Evolutionary conservation across 768 basidiomycete species (phyloP), one percentile per base, ranked within the genome.

Genomic region (Tremella mesenterica): DNA sequence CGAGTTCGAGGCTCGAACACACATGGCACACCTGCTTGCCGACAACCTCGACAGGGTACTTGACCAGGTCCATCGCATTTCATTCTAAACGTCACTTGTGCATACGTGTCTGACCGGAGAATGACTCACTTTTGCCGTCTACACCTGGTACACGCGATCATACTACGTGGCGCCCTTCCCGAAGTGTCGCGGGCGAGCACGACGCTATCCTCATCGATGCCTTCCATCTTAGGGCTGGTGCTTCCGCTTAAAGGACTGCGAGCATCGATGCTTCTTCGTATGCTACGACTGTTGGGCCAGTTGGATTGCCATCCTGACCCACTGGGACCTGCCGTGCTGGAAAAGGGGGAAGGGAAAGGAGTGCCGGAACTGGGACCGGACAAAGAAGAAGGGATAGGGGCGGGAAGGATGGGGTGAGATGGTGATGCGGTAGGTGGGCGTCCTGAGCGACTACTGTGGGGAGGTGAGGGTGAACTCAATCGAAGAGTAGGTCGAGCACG

Each of bases 11-110:
- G 47, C 54, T 70, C 68, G 33, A 70, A 70, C 3, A 70, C 54
- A 36, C 68, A 70, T 20, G 58, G 55, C 33, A 54, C 54, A 23
- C 59, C 59, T 2, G 68, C 50, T 58, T 60, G 59, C 28, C 65
- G 48, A 53, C 68, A 70, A 8, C 68, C 68, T 48, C 65, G 52
- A 56, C 68, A 70, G 18, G 68, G 68, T 16, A 63, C 44, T 29
- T 61, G 56, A 23, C 46, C 49, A 2, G 68, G 68, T 28, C 68
- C 68, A 50, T 70, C 68, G 34, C 68, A 70, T 56, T 70, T 70
- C 68, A 70, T 70, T 39, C 68, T 70, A 23, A 9, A 29, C 3
- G 28, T 28, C 26, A 28, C 47, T 48, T n/a, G 27, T 8, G 28
- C 5, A 28, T 5, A 20, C 10, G 23, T 13, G 43, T 21, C 43